These are phyloP conservation scores for Wallacemonas sp. DNA, from an alignment of 208 protist species.

Conservation along the genomic window DNA sequence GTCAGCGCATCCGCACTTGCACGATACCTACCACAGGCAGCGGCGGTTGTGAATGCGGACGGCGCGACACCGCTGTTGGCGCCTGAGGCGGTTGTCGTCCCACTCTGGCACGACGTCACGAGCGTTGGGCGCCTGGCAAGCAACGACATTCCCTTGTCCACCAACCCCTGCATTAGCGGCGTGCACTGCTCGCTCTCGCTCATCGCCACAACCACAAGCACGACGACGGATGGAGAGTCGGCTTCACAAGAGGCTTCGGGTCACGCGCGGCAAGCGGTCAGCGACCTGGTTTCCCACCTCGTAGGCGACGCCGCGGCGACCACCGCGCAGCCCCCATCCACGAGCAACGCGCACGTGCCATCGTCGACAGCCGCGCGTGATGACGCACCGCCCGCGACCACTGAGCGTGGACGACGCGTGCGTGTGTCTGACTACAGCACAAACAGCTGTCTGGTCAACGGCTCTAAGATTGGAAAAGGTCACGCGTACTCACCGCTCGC, in stretches of 20 bases:
- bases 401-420: neutral
- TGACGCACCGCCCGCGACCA: neutral
- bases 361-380: neutral
- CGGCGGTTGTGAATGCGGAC: no score
- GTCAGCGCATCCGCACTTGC: neutral
- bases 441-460: slow-evolving; percentile 51
- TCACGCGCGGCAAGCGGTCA: neutral
- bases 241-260: neutral
- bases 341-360: neutral
- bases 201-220: neutral
- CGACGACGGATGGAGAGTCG: neutral
- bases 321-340: neutral
- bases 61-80: neutral
- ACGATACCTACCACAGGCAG: neutral
- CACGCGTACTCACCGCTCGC: slow-evolving; percentile 9
- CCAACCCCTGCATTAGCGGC: slow-evolving; percentile 50
- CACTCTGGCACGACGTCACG: slow-evolving; percentile 21
- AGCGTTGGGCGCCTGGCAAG: slow-evolving; percentile 34
- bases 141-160: slow-evolving; percentile 33
- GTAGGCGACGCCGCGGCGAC: neutral
- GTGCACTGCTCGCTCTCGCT: slow-evolving; percentile 39
- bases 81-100: slow-evolving; percentile 16
- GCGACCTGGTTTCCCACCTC: neutral
- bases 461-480: slow-evolving; percentile 31
- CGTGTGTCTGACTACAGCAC: slow-evolving; percentile 52